phyloP scores from a whole-genome alignment of 2,329 filamentous ascomycete species.

The Stylonectria norvegica region DNA sequence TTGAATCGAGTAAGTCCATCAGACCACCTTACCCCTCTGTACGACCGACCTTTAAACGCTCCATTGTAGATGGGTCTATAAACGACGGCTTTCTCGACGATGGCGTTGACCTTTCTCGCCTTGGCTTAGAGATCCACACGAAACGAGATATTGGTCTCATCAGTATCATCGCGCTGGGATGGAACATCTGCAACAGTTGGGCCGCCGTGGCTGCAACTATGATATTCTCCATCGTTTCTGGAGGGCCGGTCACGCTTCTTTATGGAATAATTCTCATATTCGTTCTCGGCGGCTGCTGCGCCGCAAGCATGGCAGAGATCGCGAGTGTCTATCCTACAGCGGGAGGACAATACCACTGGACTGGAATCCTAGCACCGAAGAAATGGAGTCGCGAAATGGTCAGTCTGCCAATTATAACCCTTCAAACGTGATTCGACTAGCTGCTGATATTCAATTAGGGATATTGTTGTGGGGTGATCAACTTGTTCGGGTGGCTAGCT shows the following conservation, averaged over 20 bases:
- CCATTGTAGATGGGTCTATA: slow-evolving; percentile 6
- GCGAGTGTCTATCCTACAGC: slow-evolving; percentile 13
- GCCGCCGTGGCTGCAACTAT: slow-evolving; percentile 20
- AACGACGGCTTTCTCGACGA: slow-evolving; percentile 7
- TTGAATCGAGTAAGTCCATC: slow-evolving; percentile 8
- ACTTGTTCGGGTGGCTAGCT: slow-evolving; percentile 10
- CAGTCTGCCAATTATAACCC: slow-evolving; percentile 3
- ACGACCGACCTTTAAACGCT: background rate
- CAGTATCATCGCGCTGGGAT: slow-evolving; percentile 11
- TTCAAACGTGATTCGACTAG: no score
- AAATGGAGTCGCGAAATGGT: slow-evolving; percentile 14
- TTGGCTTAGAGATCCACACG: slow-evolving; percentile 7
- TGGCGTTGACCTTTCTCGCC: slow-evolving; percentile 6
- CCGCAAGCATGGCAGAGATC: slow-evolving; percentile 11
- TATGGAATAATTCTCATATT: slow-evolving; percentile 10
- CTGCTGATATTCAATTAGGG: slow-evolving; percentile 1
- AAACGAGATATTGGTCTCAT: slow-evolving; percentile 10
- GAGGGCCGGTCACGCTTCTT: slow-evolving; percentile 8
- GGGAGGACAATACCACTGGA: slow-evolving; percentile 37
- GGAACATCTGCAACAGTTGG: slow-evolving; percentile 16
- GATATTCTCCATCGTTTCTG: slow-evolving; percentile 10
- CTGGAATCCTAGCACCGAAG: slow-evolving; percentile 28
- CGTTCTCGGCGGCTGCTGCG: slow-evolving; percentile 8
- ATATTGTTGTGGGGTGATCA: slow-evolving; percentile 9
- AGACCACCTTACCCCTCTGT: background rate